Evolutionary conservation across 1,139 yeast genomes (phyloP), one percentile per base, ranked within the genome.

Genomic region (Sugiyamaella novakii): DNA sequence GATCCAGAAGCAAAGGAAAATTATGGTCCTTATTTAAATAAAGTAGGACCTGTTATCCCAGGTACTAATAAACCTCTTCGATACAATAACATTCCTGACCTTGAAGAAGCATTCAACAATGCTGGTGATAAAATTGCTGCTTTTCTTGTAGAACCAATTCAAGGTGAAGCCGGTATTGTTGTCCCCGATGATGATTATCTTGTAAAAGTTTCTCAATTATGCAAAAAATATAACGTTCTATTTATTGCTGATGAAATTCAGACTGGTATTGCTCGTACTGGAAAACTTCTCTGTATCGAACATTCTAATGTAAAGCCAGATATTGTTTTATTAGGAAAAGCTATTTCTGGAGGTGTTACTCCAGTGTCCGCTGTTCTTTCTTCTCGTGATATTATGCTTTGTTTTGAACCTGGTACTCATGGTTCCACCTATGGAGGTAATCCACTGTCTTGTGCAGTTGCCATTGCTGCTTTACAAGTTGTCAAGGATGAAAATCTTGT

Each of bases 381-480:
- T 2, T 86, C 95, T 30, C 81, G 75, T 62, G 95, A 89, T 53
- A 85, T 91, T 66, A 87, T 91, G 97, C 78, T 83, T 58, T 83
- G 91, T 59, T 79, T 91, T 62, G 88, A 87, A 59, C 95, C 98
- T 36, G 98, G 98, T 52, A 87, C 96, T 41, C 98, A 91, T 70
- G 98, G 98, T 46, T 91, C 97, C 39, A 91, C 98, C 27, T 91
- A 87, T 66, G 98, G 98, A 70, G 98, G 98, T 69, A 92, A 89
- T 73, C 97, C 98, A 57, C 79, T 91, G 66, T 91, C 96, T 28
- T 88, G 96, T 60, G 81, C 89, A 54, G 97, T 89, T 30, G 95
- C 98, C 56, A 84, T 88, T 68, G 97, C 96, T 54, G 97, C 98
- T 12, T 77, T 91, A 61, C 80, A 88, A 64, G 98, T 92, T 50